Evolutionary conservation across 2,329 filamentous ascomycete genomes (phyloP).

Genomic region (Penicillium sp.): DNA sequence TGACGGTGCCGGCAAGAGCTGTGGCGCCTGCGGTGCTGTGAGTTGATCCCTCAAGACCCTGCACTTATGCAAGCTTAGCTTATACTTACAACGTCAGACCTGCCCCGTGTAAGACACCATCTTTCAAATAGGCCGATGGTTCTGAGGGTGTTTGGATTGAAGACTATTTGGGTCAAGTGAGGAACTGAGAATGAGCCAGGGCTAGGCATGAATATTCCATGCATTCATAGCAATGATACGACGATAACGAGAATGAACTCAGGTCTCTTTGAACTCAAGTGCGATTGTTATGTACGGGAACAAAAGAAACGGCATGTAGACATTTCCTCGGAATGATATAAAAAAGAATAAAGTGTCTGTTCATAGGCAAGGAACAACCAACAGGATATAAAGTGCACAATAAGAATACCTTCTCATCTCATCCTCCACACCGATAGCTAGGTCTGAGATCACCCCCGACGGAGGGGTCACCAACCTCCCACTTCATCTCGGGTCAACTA

Average conservation of each 20-base stretch:
- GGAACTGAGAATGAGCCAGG: neutral
- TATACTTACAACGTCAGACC: constrained; percentile 15
- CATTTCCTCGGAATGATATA: constrained; percentile 2
- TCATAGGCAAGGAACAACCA: constrained; percentile 14
- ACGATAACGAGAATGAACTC: neutral
- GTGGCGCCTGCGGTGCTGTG: constrained; percentile 26
- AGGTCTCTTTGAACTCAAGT: constrained; percentile 2
- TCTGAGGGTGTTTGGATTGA: neutral
- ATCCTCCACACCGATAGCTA: neutral
- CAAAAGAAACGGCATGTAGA: constrained; percentile 11
- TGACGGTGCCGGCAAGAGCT: constrained; percentile 19
- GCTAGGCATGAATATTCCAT: neutral
- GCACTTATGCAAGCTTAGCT: neutral
- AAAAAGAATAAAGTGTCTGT: constrained; percentile 9
- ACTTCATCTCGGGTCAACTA: neutral
- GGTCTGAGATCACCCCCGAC: neutral
- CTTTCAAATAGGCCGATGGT: neutral
- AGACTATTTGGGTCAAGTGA: neutral
- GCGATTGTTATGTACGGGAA: constrained; percentile 21
- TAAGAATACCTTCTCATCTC: constrained; percentile 2
- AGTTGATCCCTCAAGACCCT: constrained; percentile 1
- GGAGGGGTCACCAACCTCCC: neutral
- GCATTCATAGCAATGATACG: constrained; percentile 3
- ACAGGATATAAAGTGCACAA: constrained; percentile 19
- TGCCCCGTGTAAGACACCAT: constrained; percentile 20